Base-by-base conservation (phyloP, 352 stramenopile genomes). In the Hyaloperonospora brassicae region DNA sequence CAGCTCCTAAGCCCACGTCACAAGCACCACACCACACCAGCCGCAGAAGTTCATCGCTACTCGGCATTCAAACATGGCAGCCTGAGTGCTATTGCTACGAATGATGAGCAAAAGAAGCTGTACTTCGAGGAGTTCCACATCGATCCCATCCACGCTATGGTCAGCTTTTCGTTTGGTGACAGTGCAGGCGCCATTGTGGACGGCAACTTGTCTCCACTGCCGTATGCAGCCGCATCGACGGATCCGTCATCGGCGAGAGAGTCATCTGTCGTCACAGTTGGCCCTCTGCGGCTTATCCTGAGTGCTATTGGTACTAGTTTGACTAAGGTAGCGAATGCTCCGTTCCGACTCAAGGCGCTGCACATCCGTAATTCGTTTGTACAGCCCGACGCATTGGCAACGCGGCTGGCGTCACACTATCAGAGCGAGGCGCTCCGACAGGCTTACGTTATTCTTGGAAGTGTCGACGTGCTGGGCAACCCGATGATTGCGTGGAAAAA, bases 121-220 rank as follows among this genome's bases (percentile, higher is more conserved):
- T 95, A 95, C 61, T 93, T 95, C 38, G 85, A 95, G 73, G 84
- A 93, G 60, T 93, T 95, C 50, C 69, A 87, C 47, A 89, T 95
- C 54, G 76, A 88, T 30, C 70, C 79, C 12, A 95, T 95, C 46
- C 67, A 76, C 31, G 82, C 81, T 25, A 91, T 79, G 1, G 73
- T 95, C 40, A 95, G 84, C 50, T 95, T 93, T 47, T 85, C 84
- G 39, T 89, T 89, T 42, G 82, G 79, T 30, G 73, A 81, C 31
- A 85, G 68, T 42, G 78, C 67, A 47, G 68, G 75, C 8, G 76
- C 76, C 6, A 87, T 89, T 52, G 66, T 78, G 13, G 79, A 87
- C 34, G 73, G 77, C 5, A 72, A 85, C 5, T 64, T 73, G 25
- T 66, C 69, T 21, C 66, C 49, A 14, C 43, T 75, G 45, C 68